Evolutionary conservation across 2,329 filamentous ascomycete genomes (phyloP), one percentile per base, ranked within the genome.

Genomic region (Pyricularia pennisetigena): DNA sequence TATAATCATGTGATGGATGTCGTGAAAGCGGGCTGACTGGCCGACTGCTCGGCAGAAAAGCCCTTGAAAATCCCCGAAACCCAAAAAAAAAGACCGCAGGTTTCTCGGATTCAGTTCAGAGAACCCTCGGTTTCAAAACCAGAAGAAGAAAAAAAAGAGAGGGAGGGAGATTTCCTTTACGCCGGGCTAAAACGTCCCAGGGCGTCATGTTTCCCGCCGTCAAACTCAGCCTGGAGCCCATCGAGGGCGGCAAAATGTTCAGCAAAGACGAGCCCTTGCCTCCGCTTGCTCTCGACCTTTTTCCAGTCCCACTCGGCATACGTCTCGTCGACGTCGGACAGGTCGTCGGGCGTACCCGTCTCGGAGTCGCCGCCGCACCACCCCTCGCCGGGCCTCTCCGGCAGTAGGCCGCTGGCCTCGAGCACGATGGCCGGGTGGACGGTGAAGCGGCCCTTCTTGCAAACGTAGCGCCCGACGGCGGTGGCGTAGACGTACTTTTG

Each of bases 401-500:
- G 95, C 66, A 98, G 80, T 75, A 97, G 81, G 1, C 88, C 88
- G 66, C 89, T 90, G 49, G 89, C 85, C 62, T 86, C 82, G 29
- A 98, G 82, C 8, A 94, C 82, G 64, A 91, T 83, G 72, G 93
- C 90, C 0, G 95, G 94, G 71, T 94, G 88, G 4, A 98, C 87
- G 0, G 94, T 98, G 74, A 95, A 82, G 28, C 94, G 83, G 0
- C 90, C 91, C 68, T 93, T 83, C 81, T 94, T 94, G 76, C 92
- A 88, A 59, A 94, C 91, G 76, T 94, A 94, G 80, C 93, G 94
- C 80, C 86, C 89, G 62, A 94, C 78, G 0, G 88, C 88, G 0
- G 89, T 89, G 0, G 91, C 92, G 72, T 90, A 85, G 57, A 94
- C 83, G 70, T 85, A 87, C 77, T 85, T 88, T 76, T 87, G 82